Evolutionary conservation across 345 rosid species (phyloP).

Genomic region (Ceriops decandra): DNA sequence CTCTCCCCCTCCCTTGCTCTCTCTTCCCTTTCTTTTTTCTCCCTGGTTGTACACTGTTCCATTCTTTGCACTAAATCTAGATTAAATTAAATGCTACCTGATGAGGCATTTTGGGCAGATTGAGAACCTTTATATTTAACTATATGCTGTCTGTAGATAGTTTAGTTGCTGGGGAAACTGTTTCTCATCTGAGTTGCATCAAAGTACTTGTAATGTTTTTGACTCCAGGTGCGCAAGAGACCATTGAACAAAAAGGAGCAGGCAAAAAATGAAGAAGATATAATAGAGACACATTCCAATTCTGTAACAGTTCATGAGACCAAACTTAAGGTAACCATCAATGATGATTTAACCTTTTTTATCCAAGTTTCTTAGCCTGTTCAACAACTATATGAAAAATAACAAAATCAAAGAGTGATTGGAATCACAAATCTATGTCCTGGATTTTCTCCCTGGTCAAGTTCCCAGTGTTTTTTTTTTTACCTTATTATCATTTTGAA

Average conservation of each 20-base stretch:
- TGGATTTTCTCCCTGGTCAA: background rate
- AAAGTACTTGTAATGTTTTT: constrained; percentile 12
- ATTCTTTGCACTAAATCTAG: background rate
- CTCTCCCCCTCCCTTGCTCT: too few species aligned
- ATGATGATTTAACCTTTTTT: constrained; percentile 6
- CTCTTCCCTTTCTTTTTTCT: too few species aligned
- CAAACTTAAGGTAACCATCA: constrained; percentile 70
- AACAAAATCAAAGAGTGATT: background rate
- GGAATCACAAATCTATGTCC: background rate
- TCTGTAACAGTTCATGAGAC: constrained; percentile 86
- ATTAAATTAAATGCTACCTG: background rate
- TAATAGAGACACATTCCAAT: constrained; percentile 70
- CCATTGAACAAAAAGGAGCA: constrained; percentile 95
- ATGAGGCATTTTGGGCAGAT: background rate
- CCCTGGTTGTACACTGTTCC: background rate
- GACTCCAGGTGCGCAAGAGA: constrained; percentile 86
- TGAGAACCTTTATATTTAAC: constrained; percentile 9
- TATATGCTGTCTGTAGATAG: constrained; percentile 1
- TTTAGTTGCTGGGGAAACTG: too few species aligned
- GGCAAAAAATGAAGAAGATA: constrained; percentile 91
- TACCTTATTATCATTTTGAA: background rate
- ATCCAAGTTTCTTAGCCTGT: background rate
- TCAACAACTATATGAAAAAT: background rate
- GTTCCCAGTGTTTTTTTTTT: background rate
- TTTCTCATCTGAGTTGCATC: too few species aligned